Base-by-base conservation (phyloP, 306 rosid genomes). In the Cercis canadensis region DNA sequence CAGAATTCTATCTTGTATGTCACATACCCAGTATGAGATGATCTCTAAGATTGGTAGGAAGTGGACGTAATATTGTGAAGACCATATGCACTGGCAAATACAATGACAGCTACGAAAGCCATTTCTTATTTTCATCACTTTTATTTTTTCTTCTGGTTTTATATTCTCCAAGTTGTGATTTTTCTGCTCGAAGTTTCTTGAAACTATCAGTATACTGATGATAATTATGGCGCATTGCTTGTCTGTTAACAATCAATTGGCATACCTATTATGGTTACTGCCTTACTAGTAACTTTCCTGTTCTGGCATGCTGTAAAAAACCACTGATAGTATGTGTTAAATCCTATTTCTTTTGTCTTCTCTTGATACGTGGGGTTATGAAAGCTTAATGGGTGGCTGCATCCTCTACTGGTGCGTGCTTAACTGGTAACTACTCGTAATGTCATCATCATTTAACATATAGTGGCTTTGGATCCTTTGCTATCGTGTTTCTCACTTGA, bases 361-460 rank as follows among this genome's bases (percentile, higher is more conserved):
- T 32, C 45, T 33, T 57, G 51, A 36, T 29, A 49, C n/a, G 44
- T 50, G n/a, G 73, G 60, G 53, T 46, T 67, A n/a, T 44, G 17
- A 58, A 57, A 46, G 32, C 60, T 36, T 64, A 43, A 36, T 70
- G 11, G 54, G 40, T 63, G 73, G 58, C 40, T 56, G 19, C 39
- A 14, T 47, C 50, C 49, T 74, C 51, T 49, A 43, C 34, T 37
- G 37, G 46, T 71, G 51, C 34, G 33, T 51, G 21, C 32, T 67
- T 32, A 12, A 43, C 49, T 37, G 64, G 55, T 19, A 67, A 65
- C 67, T 43, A 51, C 60, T 41, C 33, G 6, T 54, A 17, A 57
- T 67, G 53, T 75, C 70, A 58, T 51, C 59, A 52, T 61, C 70
- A 37, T 41, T 52, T 11, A 15, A 4, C 8, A 40, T 53, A 53